A percentile compares a stretch with the other conserved stretches of the same genome.
Conservation (phyloP, 495 filamentous ascomycete species). For the Alectoria sarmentosa region DNA sequence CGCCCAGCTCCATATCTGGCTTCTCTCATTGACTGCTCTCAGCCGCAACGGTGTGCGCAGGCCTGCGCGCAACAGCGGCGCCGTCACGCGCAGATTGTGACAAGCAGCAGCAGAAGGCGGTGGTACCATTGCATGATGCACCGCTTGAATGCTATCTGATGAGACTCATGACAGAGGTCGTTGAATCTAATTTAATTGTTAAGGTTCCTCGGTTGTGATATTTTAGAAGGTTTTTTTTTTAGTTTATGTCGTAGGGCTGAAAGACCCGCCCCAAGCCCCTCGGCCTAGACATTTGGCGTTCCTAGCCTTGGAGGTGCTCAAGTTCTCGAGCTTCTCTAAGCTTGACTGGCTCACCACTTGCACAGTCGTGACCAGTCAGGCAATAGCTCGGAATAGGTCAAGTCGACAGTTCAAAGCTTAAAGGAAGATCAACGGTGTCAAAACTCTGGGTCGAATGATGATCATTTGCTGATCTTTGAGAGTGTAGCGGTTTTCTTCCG, state of each 20-base stretch:
- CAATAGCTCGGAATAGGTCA: too few relatives aligned
- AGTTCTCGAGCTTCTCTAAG: too few relatives aligned
- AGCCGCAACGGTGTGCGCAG: not conserved
- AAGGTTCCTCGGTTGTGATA: not conserved
- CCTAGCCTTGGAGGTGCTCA: too few relatives aligned
- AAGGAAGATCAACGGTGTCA: not conserved
- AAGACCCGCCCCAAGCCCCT: too few relatives aligned
- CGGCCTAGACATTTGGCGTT: too few relatives aligned
- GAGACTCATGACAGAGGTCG: not conserved
- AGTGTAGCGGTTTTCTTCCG: not conserved
- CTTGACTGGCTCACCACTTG: not conserved
- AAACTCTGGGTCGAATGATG: not conserved
- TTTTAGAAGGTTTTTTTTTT: not conserved
- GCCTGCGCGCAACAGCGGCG: not conserved
- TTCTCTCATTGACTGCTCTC: not conserved
- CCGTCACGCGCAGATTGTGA: not conserved
- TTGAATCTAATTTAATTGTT: too few relatives aligned
- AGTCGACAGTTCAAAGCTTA: not conserved
- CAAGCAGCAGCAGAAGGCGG: slow-evolving; percentile 8
- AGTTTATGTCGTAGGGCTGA: not conserved
- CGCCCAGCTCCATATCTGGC: slow-evolving; percentile 1
- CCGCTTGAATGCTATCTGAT: not conserved
- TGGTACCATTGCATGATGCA: slow-evolving; percentile 16
- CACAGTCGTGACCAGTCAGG: too few relatives aligned
- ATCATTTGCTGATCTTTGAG: slow-evolving; percentile 1